Evolutionary conservation across 352 stramenopile species (phyloP), one percentile per base, ranked within the genome.

Genomic region (Nothophytophthora sp.): DNA sequence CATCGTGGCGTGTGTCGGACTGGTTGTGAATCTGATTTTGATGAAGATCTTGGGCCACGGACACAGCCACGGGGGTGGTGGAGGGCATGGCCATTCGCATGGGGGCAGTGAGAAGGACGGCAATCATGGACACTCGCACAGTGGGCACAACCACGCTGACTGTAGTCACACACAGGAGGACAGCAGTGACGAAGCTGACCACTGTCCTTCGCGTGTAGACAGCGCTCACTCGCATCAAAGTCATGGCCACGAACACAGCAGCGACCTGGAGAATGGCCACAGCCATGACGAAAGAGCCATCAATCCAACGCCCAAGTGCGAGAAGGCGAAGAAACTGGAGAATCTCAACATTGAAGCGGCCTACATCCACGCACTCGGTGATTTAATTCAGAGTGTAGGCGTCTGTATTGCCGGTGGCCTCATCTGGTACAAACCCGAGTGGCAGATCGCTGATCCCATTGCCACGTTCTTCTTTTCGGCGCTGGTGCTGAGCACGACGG

Each of bases 401-500:
- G 97, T 99, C 28, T 93, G 98, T 44, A 73, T 99, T 38, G 97
- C 97, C 5, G 97, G 96, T 20, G 70, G 82, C 5, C 69, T 99
- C 29, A 99, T 99, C 63, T 99, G 96, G 96, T 97, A 86, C 60
- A 97, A 98, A 37, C 96, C 96, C 5, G 60, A 81, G 32, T 99
- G 96, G 95, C 86, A 98, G 63, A 88, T 99, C 39, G 83, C 95
- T 0, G 97, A 99, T 70, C 97, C 96, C 22, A 97, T 99, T 56
- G 92, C 87, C 37, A 99, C 97, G 12, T 95, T 99, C 19, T 48
- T 99, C n/a, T 99, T 99, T 71, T 98, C 93, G 27, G 38, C 97
- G 39, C 42, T 99, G 6, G 96, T 99, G 32, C 79, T 98, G 15
- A 89, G 73, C 45, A 98, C 95, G 19, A 99, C 96, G 0, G 49